phyloP scores from a whole-genome alignment of 768 basidiomycete species.

The Holtermanniella nyarrowii region DNA sequence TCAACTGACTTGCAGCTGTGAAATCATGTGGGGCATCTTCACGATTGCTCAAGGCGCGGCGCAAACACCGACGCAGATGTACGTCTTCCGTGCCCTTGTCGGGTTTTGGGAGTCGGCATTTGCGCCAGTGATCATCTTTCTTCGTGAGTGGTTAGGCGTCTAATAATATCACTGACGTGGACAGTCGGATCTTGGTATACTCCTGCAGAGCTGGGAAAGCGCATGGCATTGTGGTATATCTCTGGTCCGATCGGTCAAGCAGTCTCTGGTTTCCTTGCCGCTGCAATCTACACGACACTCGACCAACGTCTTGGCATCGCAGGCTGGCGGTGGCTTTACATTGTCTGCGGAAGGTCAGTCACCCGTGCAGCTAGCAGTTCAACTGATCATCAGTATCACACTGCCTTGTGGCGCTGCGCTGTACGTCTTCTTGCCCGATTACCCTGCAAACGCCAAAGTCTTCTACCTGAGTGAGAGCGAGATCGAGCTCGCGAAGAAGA shows the following conservation, averaged over 20 bases:
- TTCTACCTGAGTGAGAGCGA: not conserved
- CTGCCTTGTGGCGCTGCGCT: slow-evolving; percentile 12
- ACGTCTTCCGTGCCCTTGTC: slow-evolving; percentile 5
- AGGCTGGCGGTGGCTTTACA: slow-evolving; percentile 18
- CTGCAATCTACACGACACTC: slow-evolving; percentile 10
- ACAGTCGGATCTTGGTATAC: slow-evolving; percentile 16
- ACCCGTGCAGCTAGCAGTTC: not conserved
- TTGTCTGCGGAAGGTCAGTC: slow-evolving; percentile 13
- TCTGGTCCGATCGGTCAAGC: slow-evolving; percentile 4
- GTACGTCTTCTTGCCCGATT: slow-evolving; percentile 16
- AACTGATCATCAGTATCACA: not conserved
- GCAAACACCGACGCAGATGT: slow-evolving; percentile 2
- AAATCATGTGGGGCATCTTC: slow-evolving; percentile 18
- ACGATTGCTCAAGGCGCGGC: slow-evolving; percentile 19
- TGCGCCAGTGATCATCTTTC: not conserved
- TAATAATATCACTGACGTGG: not conserved
- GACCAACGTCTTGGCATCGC: slow-evolving; percentile 11
- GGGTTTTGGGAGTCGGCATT: not conserved
- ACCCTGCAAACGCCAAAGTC: slow-evolving; percentile 14
- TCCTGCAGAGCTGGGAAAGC: slow-evolving; percentile 8
- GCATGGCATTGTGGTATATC: slow-evolving; percentile 12
- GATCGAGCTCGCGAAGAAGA: not conserved
- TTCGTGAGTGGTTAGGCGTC: not conserved
- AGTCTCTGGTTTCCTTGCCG: slow-evolving; percentile 6
- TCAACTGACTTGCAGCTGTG: slow-evolving; percentile 1